A percentile compares a stretch with the other conserved stretches of the same genome.
Conservation (phyloP, 768 basidiomycete genomes). For the Auricularia sp. region DNA sequence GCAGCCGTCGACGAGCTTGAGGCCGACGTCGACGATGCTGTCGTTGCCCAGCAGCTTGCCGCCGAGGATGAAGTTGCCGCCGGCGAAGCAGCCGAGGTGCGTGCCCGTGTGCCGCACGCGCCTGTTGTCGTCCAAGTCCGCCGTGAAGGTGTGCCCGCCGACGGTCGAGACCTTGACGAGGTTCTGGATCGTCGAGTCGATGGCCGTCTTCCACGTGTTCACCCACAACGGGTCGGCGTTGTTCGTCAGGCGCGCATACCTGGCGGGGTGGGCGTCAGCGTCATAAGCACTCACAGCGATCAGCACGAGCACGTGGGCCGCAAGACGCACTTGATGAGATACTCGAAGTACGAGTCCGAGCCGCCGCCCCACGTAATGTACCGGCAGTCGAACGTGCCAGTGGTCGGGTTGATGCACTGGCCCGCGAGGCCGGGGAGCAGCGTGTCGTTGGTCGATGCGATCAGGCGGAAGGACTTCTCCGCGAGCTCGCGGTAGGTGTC, state of each 20-base stretch:
- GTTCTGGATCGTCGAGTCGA: conserved; percentile 55
- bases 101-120: conserved; percentile 53
- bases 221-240: conserved; percentile 52
- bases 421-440: conserved; percentile 42
- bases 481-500: conserved; percentile 47
- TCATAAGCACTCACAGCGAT: too few relatives aligned
- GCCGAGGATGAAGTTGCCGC: conserved; percentile 68
- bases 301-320: too few relatives aligned
- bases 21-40: conserved; percentile 52
- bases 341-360: conserved; percentile 70
- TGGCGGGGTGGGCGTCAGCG: too few relatives aligned
- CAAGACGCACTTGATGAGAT: conserved; percentile 48
- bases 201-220: conserved; percentile 59
- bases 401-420: conserved; percentile 45
- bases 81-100: conserved; percentile 64
- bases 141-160: conserved; percentile 50
- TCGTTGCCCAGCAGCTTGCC: conserved; percentile 60
- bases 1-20: conserved; percentile 59
- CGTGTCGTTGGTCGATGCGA: conserved; percentile 31
- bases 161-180: conserved; percentile 55
- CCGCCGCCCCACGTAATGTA: conserved; percentile 61
- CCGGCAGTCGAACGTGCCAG: conserved; percentile 39
- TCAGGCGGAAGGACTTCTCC: conserved; percentile 41
- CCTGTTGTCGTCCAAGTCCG: conserved; percentile 43
- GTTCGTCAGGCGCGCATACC: conserved; percentile 49